Evolutionary conservation across 2,329 filamentous ascomycete species (phyloP).

Genomic region (Monilinia fructicola): DNA sequence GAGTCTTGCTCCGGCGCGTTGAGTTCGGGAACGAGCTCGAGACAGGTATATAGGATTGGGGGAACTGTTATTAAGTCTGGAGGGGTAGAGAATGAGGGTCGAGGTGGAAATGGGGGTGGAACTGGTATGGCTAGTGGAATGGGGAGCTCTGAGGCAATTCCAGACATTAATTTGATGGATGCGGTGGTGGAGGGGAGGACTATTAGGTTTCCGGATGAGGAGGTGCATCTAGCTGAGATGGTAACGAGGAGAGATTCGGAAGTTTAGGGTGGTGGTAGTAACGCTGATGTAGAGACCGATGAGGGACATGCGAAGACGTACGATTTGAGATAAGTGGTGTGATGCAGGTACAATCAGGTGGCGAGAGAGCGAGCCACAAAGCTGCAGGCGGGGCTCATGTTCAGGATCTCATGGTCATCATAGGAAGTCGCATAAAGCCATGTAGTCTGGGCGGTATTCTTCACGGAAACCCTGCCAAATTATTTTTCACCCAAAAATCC

Average conservation of each 20-base stretch:
- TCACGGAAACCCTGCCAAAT: too few relatives aligned
- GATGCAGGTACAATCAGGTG: background rate
- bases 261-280: background rate
- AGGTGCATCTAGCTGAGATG: constrained; percentile 1
- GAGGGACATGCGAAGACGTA: background rate
- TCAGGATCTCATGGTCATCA: background rate
- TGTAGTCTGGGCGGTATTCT: background rate
- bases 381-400: background rate
- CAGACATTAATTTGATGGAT: background rate
- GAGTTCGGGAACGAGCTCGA: constrained; percentile 16
- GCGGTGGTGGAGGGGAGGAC: constrained; percentile 38
- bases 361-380: background rate
- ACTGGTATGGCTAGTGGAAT: background rate
- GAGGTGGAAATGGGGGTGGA: too few relatives aligned
- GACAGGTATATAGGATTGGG: constrained; percentile 45
- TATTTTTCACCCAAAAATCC: too few relatives aligned
- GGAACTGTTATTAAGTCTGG: constrained; percentile 38
- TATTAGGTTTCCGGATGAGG: constrained; percentile 49
- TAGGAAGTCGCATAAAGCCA: background rate
- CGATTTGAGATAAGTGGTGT: background rate
- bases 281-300: too few relatives aligned
- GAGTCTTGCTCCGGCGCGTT: constrained; percentile 3
- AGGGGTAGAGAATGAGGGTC: too few relatives aligned
- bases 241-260: background rate
- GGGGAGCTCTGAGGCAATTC: background rate